Evolutionary conservation across 805 yeast species (phyloP), one percentile per base, ranked within the genome.

Genomic region (Barnettozyma sp.): DNA sequence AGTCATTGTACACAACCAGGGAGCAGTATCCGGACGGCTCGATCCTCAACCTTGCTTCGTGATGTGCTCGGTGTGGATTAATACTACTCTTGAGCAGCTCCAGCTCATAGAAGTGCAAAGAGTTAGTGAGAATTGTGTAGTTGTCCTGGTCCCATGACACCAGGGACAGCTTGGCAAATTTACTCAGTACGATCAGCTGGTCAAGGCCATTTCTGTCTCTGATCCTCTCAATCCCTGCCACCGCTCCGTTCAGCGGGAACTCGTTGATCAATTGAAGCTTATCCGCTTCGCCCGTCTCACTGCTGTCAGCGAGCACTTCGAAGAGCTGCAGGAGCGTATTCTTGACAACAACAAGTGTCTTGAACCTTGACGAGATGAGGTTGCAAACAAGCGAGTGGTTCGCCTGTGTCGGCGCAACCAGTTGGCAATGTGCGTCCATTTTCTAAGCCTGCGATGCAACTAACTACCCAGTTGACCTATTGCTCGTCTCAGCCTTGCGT

Each of bases 61-160:
- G 46, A 17, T 29, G 26, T 4, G 27, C 39, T 6, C 35, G 33
- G 20, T 57, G 46, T 16, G 58, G 58, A 35, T 68, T 75, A 32
- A 68, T 61, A 2, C 77, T 68, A 9, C 67, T 49, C 22, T 68
- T 63, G 27, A 69, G 70, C 34, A 86, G 63, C 18, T 74, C 73
- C 29, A 75, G 72, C 48, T 90, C 97, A 56, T 88, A 92, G 54
- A 73, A 86, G 60, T 92, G 98, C 34, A 92, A 62, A 34, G 95
- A 82, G 1, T 76, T 69, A 0, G 96, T 84, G 18, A 70, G 64
- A n/a, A 90, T 64, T 1, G 70, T 49, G 44, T 74, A 66, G n/a
- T 48, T 53, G 4, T 50, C 56, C 4, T 58, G 55, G 49, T 86
- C 80, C 84, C 94, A 92, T 37, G 69, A 68, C 20, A 90, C 58